These are phyloP conservation scores for Zalerion maritima DNA, from an alignment of 495 filamentous ascomycete species.

Conservation along the genomic window DNA sequence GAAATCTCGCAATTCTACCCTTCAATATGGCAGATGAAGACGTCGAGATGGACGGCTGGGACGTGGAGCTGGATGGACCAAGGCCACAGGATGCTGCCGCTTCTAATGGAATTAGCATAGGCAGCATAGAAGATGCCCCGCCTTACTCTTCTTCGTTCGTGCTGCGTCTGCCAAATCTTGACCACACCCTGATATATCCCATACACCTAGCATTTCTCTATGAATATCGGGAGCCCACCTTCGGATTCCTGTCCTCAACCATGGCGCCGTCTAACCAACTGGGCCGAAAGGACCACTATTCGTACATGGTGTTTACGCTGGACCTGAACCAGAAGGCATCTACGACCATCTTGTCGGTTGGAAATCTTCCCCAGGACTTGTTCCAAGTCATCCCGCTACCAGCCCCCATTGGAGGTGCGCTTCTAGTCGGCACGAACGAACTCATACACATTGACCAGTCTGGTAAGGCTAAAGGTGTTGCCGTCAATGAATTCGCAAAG, in stretches of 20 bases:
- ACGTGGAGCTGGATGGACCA: slow-evolving; percentile 56
- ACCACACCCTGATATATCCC: slow-evolving; percentile 72
- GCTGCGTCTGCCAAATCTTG: slow-evolving; percentile 68
- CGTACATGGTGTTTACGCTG: slow-evolving; percentile 87
- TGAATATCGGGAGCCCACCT: slow-evolving; percentile 94
- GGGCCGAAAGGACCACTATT: slow-evolving; percentile 70
- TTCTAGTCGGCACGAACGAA: slow-evolving; percentile 79
- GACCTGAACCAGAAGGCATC: slow-evolving; percentile 89
- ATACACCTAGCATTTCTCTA: slow-evolving; percentile 87
- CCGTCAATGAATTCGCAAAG: slow-evolving; percentile 81
- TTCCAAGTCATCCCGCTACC: slow-evolving; percentile 74
- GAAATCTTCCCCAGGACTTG: slow-evolving; percentile 75
- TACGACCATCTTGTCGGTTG: slow-evolving; percentile 78
- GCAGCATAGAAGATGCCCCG: slow-evolving; percentile 45
- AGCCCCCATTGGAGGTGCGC: slow-evolving; percentile 70
- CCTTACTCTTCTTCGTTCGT: slow-evolving; percentile 88
- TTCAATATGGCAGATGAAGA: slow-evolving; percentile 87
- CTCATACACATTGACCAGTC: slow-evolving; percentile 93
- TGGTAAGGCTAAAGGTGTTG: slow-evolving; percentile 83
- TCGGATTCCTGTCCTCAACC: slow-evolving; percentile 78
- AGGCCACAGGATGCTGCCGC: slow-evolving; percentile 27
- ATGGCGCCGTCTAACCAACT: slow-evolving; percentile 55
- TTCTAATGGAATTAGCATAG: slow-evolving; percentile 40
- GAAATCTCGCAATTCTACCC: slow-evolving; percentile 84
- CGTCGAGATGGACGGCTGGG: slow-evolving; percentile 74